These are phyloP conservation scores for Phytophthora boehmeriae DNA, from an alignment of 352 stramenopile genomes.

Conservation along the genomic window DNA sequence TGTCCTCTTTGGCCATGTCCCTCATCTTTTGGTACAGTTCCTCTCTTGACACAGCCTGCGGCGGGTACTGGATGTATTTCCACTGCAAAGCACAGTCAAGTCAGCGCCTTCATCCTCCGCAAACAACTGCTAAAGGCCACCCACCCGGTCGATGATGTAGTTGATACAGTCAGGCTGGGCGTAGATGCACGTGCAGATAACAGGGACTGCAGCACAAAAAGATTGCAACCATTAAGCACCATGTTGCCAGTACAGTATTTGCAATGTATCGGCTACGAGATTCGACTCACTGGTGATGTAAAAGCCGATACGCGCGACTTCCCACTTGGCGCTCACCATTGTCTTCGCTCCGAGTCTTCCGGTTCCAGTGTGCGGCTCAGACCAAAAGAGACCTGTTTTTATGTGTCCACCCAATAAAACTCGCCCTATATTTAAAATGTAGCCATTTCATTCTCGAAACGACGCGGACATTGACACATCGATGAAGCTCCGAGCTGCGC, in stretches of 20 bases:
- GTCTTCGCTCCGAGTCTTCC: slow-evolving; percentile 13
- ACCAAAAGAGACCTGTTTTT: slow-evolving; percentile 8
- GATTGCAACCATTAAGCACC: slow-evolving; percentile 1
- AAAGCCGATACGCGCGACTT: slow-evolving; percentile 70
- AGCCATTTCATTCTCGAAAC: slow-evolving; percentile 15
- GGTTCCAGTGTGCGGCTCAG: slow-evolving; percentile 19
- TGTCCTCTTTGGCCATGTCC: slow-evolving; percentile 68
- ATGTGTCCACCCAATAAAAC: slow-evolving; percentile 8
- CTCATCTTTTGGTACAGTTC: slow-evolving; percentile 82
- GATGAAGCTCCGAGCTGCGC: slow-evolving; percentile 14
- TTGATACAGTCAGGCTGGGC: slow-evolving; percentile 87
- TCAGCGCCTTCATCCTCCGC: neutral
- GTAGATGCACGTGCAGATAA: slow-evolving; percentile 84
- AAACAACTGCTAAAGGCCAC: neutral
- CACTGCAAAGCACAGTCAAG: slow-evolving; percentile 42
- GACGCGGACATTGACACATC: slow-evolving; percentile 10
- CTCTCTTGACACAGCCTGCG: slow-evolving; percentile 74
- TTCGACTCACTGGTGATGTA: slow-evolving; percentile 68
- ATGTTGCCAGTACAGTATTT: neutral
- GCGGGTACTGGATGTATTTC: slow-evolving; percentile 89
- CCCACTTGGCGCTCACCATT: slow-evolving; percentile 72
- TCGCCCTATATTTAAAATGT: slow-evolving; percentile 14
- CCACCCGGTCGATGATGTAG: slow-evolving; percentile 70
- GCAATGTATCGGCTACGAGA: neutral
- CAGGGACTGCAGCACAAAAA: slow-evolving; percentile 52